These are phyloP conservation scores for Boechera stricta DNA, from an alignment of 345 rosid genomes.

Conservation along the genomic window DNA sequence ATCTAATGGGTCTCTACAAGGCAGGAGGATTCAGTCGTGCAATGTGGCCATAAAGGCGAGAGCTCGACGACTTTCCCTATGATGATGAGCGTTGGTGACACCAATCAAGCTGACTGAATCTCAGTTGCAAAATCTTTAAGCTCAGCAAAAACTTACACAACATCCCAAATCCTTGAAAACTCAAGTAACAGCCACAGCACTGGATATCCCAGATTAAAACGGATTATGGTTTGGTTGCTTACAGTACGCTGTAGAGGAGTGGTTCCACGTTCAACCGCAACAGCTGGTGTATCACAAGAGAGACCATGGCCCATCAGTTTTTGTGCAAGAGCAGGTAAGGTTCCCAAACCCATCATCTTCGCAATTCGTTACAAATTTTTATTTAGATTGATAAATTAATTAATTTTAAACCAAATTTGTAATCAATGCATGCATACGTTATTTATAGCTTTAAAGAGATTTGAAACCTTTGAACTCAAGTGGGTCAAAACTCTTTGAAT, in stretches of 20 bases:
- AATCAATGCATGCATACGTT: too few species aligned
- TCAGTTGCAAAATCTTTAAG: constrained; percentile 72
- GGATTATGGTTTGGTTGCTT: constrained; percentile 42
- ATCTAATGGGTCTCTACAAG: constrained; percentile 51
- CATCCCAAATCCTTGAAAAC: background rate
- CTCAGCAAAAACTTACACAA: constrained; percentile 75
- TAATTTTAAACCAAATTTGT: too few species aligned
- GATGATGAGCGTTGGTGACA: constrained; percentile 83
- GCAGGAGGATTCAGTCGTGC: constrained; percentile 49
- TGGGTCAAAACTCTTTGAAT: too few species aligned
- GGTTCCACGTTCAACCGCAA: constrained; percentile 90
- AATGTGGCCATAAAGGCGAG: constrained; percentile 80
- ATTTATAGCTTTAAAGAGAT: too few species aligned
- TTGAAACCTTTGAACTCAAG: too few species aligned
- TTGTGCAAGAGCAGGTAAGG: constrained; percentile 81
- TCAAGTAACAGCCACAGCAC: background rate
- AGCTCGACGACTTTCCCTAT: constrained; percentile 90
- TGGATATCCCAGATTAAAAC: background rate
- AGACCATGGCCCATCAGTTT: constrained; percentile 90
- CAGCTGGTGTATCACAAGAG: constrained; percentile 80
- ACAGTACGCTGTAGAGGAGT: constrained; percentile 82
- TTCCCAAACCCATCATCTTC: constrained; percentile 76
- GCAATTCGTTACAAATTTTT: too few species aligned
- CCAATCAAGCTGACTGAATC: constrained; percentile 61
- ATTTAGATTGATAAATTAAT: too few species aligned